Evolutionary conservation across 495 filamentous ascomycete genomes (phyloP), one percentile per base, ranked within the genome.

Genomic region (Penicillium cataractarum): DNA sequence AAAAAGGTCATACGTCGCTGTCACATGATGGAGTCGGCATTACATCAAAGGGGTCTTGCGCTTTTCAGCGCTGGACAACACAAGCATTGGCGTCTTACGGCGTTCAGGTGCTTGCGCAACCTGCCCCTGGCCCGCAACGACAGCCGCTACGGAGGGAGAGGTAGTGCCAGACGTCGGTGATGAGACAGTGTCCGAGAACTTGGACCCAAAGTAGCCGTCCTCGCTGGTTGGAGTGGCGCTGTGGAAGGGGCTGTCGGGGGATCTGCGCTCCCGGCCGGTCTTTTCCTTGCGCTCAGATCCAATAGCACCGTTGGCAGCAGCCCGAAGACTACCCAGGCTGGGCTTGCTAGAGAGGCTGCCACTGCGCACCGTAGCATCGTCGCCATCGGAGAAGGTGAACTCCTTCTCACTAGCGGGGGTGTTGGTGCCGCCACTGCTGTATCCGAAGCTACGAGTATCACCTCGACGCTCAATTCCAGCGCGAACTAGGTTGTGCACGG

Each of bases 391-490:
- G 64, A 93, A 91, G 19, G 83, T 83, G 69, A 95, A 89, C 65
- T 93, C 93, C 56, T 87, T 87, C 79, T 97, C 92, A 44, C 92
- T 95, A 59, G 92, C 89, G 33, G 93, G 93, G 58, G 92, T 97
- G 80, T 91, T 92, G 71, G 90, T 93, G 35, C 92, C 92, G 37
- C 79, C 79, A 65, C 86, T 86, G 57, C 84, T 86, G 58, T 87
- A 88, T 40, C 81, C 82, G 27, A 74, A 68, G 60, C 84, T 87
- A 32, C 83, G 82, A 61, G 87, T 86, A 29, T 84, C 83, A 39
- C 80, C 83, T 65, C 93, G 91, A 57, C 95, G 90, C 73, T 95
- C 92, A 61, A 92, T 85, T 19, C 94, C 92, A 59, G 93, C 93
- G 65, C 92, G 91, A 53, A 97, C 90, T 51, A 99, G 83, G 68